phyloP scores from a whole-genome alignment of 2,329 filamentous ascomycete genomes.

The Cordyceps javanica region DNA sequence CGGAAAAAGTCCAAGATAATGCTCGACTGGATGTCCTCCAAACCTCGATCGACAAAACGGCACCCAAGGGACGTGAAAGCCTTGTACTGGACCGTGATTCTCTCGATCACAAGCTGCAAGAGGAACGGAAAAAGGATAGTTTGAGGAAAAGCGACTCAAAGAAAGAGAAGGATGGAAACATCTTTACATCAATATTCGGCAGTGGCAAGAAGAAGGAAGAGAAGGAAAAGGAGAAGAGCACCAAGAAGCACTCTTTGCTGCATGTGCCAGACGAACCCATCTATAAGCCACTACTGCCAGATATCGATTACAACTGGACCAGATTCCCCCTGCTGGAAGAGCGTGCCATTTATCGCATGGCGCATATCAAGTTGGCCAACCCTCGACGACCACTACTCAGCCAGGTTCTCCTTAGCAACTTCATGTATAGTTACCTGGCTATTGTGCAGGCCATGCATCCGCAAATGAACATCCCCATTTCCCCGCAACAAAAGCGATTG shows the following conservation, averaged over 20 bases:
- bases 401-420: slow-evolving; percentile 94
- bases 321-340: slow-evolving; percentile 93
- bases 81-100: slow-evolving; percentile 74
- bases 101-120: slow-evolving; percentile 64
- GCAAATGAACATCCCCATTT: slow-evolving; percentile 84
- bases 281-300: slow-evolving; percentile 67
- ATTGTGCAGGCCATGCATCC: slow-evolving; percentile 99
- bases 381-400: slow-evolving; percentile 86
- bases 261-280: slow-evolving; percentile 74
- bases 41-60: slow-evolving; percentile 69
- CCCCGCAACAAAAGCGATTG: slow-evolving; percentile 62
- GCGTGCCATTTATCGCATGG: slow-evolving; percentile 95
- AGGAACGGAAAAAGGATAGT: slow-evolving; percentile 77
- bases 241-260: slow-evolving; percentile 69
- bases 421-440: slow-evolving; percentile 98
- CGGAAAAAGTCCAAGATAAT: slow-evolving; percentile 64
- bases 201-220: slow-evolving; percentile 83
- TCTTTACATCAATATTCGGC: slow-evolving; percentile 93
- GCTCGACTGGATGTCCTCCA: slow-evolving; percentile 82
- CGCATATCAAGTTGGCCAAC: slow-evolving; percentile 98
- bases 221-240: slow-evolving; percentile 65
- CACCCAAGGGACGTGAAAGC: slow-evolving; percentile 69
- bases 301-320: slow-evolving; percentile 94
- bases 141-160: slow-evolving; percentile 70
- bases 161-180: slow-evolving; percentile 86